Evolutionary conservation across 306 rosid species (phyloP), one percentile per base, ranked within the genome.

Genomic region (Crotalaria pallida): DNA sequence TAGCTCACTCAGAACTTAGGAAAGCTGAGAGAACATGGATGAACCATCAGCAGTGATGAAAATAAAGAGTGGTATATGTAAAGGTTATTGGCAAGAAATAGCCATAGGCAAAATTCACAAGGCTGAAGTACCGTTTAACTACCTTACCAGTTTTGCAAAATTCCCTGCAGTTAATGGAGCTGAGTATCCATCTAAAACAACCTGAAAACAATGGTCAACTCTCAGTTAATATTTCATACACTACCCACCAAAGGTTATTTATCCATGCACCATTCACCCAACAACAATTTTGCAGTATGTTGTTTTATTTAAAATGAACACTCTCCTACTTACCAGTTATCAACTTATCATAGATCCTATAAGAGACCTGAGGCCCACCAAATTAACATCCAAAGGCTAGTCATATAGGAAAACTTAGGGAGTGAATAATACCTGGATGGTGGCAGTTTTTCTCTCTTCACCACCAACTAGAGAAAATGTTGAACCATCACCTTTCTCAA

Each of bases 121-220:
- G 72, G 83, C 67, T 73, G 44, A 79, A 80, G 79, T 51, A 67
- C 71, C 78, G 85, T 75, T 85, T 77, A 85, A 88, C 88, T 89
- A 86, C 94, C 97, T 93, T 90, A 93, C 98, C 98, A 87, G 94
- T 87, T 93, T 93, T 78, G 94, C 88, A 0, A 93, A 90, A 80
- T 90, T 93, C 62, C 98, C 97, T 1, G 94, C 85, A 10, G 98
- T 90, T 72, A 90, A 77, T 56, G 98, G 98, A 65, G 98, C 88
- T 75, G 98, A 90, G 73, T 82, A 93, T 74, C 98, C 97, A 76
- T 93, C 97, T 67, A 93, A 34, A 49, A 93, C 87, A 72, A 93
- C 84, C 97, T 93, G 81, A 77, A 80, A 56, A 71, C 43, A 65
- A 50, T 61, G 69, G 63, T 52, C 47, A 72, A 68, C 10, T 17